A percentile compares a stretch with the other conserved stretches of the same genome.
phyloP scores from a whole-genome alignment of 768 basidiomycete species.

The Thelephora ganbajun region DNA sequence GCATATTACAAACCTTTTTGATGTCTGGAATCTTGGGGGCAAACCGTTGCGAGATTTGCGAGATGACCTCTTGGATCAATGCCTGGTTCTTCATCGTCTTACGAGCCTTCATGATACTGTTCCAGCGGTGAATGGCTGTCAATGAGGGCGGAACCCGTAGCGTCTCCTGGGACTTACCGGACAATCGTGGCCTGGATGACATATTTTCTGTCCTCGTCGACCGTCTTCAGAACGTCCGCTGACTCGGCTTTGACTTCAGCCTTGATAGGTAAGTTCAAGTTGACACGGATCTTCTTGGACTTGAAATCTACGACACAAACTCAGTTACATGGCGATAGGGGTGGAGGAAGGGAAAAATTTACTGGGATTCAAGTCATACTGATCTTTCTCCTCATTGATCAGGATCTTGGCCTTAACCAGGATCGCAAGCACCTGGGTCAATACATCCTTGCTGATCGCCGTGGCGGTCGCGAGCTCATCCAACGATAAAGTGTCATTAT shows the following conservation, averaged over 20 bases:
- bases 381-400: constrained; percentile 76
- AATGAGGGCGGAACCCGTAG: neutral
- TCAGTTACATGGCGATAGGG: neutral
- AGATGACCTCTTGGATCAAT: constrained; percentile 80
- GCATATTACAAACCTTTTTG: constrained; percentile 59
- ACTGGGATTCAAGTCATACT: constrained; percentile 87
- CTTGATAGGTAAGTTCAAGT: constrained; percentile 86
- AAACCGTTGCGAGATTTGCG: constrained; percentile 78
- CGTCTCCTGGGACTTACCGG: constrained; percentile 25
- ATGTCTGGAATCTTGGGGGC: constrained; percentile 92
- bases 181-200: constrained; percentile 93
- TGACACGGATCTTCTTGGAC: constrained; percentile 87
- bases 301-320: constrained; percentile 49
- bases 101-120: constrained; percentile 87
- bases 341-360: constrained; percentile 8
- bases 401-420: constrained; percentile 78
- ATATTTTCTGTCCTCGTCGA: constrained; percentile 95
- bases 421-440: constrained; percentile 50
- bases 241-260: constrained; percentile 89
- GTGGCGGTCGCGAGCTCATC: constrained; percentile 74
- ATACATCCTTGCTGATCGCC: constrained; percentile 62
- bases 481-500: constrained; percentile 71
- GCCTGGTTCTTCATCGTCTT: constrained; percentile 93
- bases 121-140: constrained; percentile 7
- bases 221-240: constrained; percentile 80